These are phyloP conservation scores for Mortierella sp. DNA, from an alignment of 371 early-diverging fungal species.

Conservation along the genomic window DNA sequence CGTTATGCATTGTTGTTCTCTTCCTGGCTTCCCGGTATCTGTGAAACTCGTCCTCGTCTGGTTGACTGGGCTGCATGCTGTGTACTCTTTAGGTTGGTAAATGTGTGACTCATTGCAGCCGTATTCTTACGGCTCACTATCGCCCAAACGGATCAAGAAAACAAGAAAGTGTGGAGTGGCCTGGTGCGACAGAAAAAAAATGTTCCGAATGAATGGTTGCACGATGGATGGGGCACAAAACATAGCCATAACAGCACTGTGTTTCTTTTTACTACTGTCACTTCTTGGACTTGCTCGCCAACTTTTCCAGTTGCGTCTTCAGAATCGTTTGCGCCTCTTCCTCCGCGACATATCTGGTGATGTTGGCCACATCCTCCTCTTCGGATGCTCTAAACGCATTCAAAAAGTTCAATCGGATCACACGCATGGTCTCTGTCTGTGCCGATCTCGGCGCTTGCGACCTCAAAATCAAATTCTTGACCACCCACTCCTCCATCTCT, in stretches of 20 bases:
- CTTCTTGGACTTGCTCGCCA: slow-evolving; percentile 38
- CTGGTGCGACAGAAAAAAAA: neutral
- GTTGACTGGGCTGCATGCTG: neutral
- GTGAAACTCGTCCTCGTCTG: neutral
- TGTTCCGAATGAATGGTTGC: too few species aligned
- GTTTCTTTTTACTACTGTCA: too few species aligned
- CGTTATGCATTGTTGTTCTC: too few species aligned
- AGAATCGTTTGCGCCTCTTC: slow-evolving; percentile 49
- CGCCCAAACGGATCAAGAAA: neutral
- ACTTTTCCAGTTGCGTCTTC: slow-evolving; percentile 22
- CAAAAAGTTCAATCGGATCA: slow-evolving; percentile 42
- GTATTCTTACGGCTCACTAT: slow-evolving; percentile 7
- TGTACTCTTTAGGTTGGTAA: neutral
- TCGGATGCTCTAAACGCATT: slow-evolving; percentile 22
- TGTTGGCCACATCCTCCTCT: slow-evolving; percentile 42
- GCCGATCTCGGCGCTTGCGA: slow-evolving; percentile 23
- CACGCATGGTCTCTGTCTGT: slow-evolving; percentile 46
- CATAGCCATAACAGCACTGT: too few species aligned
- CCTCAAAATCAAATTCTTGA: slow-evolving; percentile 32
- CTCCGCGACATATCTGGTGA: slow-evolving; percentile 28
- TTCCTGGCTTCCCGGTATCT: too few species aligned
- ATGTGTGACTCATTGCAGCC: slow-evolving; percentile 23
- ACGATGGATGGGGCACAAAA: neutral
- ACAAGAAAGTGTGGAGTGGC: neutral
- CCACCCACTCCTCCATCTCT: slow-evolving; percentile 48